Percentiles rank a stretch among this genome's conserved stretches.
phyloP scores from a whole-genome alignment of 164 flowering plant genomes.

The Sextonia rubra region DNA sequence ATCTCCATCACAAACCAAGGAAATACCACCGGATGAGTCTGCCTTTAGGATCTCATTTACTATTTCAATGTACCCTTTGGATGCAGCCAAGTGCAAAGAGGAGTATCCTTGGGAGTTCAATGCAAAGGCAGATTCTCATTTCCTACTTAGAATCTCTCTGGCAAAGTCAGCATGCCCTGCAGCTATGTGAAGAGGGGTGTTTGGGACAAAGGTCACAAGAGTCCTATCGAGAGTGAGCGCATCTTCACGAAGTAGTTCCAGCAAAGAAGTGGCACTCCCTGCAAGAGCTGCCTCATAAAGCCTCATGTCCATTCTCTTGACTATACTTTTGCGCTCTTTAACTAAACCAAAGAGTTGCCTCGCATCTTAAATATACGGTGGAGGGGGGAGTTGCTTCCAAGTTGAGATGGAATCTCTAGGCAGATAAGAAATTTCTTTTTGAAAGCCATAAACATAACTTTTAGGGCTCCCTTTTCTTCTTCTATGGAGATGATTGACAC shows the following conservation, averaged over 20 bases:
- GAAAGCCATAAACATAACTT: too few species aligned
- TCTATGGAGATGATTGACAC: too few species aligned
- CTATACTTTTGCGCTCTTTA: neutral
- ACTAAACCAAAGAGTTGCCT: too few species aligned
- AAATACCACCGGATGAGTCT: neutral
- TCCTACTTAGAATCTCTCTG: constrained; percentile 3
- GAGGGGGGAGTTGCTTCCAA: too few species aligned
- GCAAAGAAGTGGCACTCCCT: neutral
- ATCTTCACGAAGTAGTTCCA: constrained; percentile 2
- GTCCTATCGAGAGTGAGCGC: constrained; percentile 13
- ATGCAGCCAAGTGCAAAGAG: constrained; percentile 30
- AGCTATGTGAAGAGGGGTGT: constrained; percentile 18
- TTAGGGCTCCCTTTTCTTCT: too few species aligned
- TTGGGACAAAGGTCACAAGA: neutral
- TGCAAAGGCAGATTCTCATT: constrained; percentile 14
- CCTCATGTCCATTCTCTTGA: neutral
- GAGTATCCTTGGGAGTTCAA: constrained; percentile 10
- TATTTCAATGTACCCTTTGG: constrained; percentile 18
- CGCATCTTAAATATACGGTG: too few species aligned
- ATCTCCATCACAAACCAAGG: neutral
- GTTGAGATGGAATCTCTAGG: too few species aligned
- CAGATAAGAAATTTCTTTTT: too few species aligned
- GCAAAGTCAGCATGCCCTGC: constrained; percentile 16
- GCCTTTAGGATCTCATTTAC: constrained; percentile 1
- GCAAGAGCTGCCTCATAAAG: neutral